These are phyloP conservation scores for Metschnikowia bowlesiae DNA, from an alignment of 805 yeast genomes.

Conservation along the genomic window DNA sequence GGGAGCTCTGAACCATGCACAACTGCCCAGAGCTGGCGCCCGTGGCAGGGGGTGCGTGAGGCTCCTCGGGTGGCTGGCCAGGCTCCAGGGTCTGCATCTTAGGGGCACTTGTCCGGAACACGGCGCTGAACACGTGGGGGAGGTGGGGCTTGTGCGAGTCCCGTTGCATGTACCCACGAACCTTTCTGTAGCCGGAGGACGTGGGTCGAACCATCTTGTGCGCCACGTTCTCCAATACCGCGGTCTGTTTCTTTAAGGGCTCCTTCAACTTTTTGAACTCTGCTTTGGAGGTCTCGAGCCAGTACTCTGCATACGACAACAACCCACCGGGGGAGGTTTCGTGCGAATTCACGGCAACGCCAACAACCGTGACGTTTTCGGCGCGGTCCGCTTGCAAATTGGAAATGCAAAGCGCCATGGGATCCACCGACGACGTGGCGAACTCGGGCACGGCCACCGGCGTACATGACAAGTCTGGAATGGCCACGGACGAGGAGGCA, in stretches of 20 bases:
- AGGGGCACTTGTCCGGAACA: background rate
- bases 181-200: background rate
- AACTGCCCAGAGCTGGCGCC: background rate
- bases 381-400: background rate
- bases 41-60: slow-evolving; percentile 1
- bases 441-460: background rate
- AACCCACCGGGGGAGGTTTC: background rate
- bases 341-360: background rate
- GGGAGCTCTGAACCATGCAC: background rate
- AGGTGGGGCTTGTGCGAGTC: background rate
- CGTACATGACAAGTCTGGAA: no score
- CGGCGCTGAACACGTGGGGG: background rate
- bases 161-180: background rate
- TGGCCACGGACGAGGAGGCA: background rate
- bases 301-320: background rate
- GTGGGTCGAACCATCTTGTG: background rate
- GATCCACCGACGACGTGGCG: background rate
- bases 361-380: background rate
- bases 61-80: background rate
- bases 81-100: background rate
- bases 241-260: background rate
- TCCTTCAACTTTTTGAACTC: slow-evolving; percentile 5
- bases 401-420: slow-evolving; percentile 2
- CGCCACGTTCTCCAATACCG: slow-evolving; percentile 1
- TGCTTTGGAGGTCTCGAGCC: background rate